A percentile compares a stretch with the other conserved stretches of the same genome.
phyloP scores from a whole-genome alignment of 1,284 basidiomycete species.

The Coniferiporia sulphurascens region DNA sequence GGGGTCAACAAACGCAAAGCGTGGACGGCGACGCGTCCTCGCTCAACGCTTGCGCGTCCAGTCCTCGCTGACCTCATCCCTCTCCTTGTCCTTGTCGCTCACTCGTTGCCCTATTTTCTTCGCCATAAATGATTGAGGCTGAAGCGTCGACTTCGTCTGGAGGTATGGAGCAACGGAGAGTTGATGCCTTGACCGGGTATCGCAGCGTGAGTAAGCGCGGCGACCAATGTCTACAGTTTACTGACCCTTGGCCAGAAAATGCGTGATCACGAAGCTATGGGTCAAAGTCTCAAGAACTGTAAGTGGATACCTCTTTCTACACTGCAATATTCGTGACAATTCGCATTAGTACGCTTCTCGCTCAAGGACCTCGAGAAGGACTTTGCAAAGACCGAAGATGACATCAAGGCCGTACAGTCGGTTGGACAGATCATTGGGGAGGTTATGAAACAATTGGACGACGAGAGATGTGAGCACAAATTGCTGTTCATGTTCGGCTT shows the following conservation, averaged over 20 bases:
- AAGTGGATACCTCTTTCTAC: constrained; percentile 28
- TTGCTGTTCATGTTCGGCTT: background rate
- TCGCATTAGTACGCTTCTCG: constrained; percentile 65
- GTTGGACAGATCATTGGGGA: constrained; percentile 99
- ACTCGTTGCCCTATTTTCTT: background rate
- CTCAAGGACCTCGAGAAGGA: constrained; percentile 86
- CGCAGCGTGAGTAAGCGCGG: constrained; percentile 45
- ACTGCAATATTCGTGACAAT: background rate
- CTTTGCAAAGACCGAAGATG: constrained; percentile 96
- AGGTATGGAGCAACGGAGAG: constrained; percentile 49
- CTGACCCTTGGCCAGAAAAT: constrained; percentile 67
- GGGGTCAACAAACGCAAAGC: background rate
- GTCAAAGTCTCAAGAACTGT: constrained; percentile 85
- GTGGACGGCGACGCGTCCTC: background rate
- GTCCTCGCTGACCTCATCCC: background rate
- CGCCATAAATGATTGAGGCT: constrained; percentile 5
- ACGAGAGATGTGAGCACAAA: constrained; percentile 81
- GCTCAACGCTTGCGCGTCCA: background rate
- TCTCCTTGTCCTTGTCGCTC: background rate
- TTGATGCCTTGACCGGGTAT: constrained; percentile 63
- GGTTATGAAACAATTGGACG: constrained; percentile 97
- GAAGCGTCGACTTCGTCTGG: constrained; percentile 25
- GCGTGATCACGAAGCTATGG: constrained; percentile 78
- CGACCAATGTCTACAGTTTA: constrained; percentile 2
- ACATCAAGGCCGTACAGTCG: constrained; percentile 98